phyloP scores from a whole-genome alignment of 1,139 yeast genomes.

The Pichia sp. region DNA sequence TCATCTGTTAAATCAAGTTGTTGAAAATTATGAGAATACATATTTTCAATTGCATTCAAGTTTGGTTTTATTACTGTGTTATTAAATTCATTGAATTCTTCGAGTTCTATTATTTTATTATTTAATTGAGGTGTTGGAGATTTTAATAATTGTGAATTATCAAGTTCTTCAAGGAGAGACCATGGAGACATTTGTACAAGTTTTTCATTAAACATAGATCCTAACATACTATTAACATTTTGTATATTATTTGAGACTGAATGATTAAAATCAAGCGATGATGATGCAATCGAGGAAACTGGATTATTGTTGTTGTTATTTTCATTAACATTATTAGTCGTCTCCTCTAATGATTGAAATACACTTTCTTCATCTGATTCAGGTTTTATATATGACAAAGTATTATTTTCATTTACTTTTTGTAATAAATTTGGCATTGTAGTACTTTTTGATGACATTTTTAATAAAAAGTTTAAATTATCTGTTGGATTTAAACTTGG shows the following conservation, averaged over 20 bases:
- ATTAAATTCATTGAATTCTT: neutral
- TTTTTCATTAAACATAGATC: conserved; percentile 12
- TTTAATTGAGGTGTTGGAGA: too few relatives aligned
- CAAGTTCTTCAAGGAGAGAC: conserved; percentile 16
- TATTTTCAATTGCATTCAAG: too few relatives aligned
- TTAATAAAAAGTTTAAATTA: conserved; percentile 12
- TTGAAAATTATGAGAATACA: neutral
- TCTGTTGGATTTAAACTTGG: conserved; percentile 12
- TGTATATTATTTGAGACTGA: conserved; percentile 9
- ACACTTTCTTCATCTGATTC: too few relatives aligned
- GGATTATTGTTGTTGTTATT: too few relatives aligned
- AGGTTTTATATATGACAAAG: too few relatives aligned
- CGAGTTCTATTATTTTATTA: neutral
- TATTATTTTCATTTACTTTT: too few relatives aligned
- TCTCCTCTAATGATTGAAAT: neutral
- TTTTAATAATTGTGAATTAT: neutral
- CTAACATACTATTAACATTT: conserved; percentile 12
- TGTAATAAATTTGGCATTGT: neutral
- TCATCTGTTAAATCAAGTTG: conserved; percentile 1
- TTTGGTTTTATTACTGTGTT: neutral
- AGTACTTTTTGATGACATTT: conserved; percentile 8
- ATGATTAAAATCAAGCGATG: neutral
- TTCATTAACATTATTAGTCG: neutral
- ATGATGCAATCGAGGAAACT: neutral
- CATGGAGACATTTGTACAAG: conserved; percentile 12